Base-by-base conservation (phyloP, 2,329 filamentous ascomycete species). In the Paramyrothecium sp. region DNA sequence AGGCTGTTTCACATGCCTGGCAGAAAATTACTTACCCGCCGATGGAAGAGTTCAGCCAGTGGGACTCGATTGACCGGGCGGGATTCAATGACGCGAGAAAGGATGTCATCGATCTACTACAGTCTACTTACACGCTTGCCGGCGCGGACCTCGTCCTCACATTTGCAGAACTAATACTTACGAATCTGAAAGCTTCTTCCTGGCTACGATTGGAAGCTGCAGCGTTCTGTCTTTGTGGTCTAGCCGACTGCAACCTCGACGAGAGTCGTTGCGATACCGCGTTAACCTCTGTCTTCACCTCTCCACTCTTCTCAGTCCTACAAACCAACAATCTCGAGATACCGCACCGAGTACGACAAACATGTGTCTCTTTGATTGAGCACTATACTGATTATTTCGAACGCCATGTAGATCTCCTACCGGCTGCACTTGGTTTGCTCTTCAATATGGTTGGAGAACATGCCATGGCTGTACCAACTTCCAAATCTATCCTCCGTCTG, bases 361-460 rank as follows among this genome's bases (percentile, higher is more conserved):
- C 89, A 0, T 88, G 88, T 38, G 81, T 94, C 30, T 82, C 84
- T 50, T 73, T 91, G 46, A 86, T 94, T 46, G 89, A 90, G 62
- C 81, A 85, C 23, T 92, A 91, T 67, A 86, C 89, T 5, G 84
- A 88, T 55, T 95, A 91, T 72, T 94, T 96, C 69, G 83, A 90
- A 65, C 82, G 86, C 21, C 86, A 91, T 66, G 78, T 86, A 2
- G 79, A 83, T 33, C 84, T 86, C 59, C 79, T 96, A 1, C 88
- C 90, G 1, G 78, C 86, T 47, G 89, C 89, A 1, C 77, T 96
- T 22, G 89, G 88, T 52, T 85, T 94, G 49, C 80, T 95, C 1
- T 93, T 96, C 68, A 82, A 80, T 33, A 86, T 89, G 7, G 78
- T 94, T 3, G 80, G 82, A 19, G 85, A 89, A 33, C 75, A 81